Conservation (phyloP, 1,284 basidiomycete species). For the Malassezia dermatis region DNA sequence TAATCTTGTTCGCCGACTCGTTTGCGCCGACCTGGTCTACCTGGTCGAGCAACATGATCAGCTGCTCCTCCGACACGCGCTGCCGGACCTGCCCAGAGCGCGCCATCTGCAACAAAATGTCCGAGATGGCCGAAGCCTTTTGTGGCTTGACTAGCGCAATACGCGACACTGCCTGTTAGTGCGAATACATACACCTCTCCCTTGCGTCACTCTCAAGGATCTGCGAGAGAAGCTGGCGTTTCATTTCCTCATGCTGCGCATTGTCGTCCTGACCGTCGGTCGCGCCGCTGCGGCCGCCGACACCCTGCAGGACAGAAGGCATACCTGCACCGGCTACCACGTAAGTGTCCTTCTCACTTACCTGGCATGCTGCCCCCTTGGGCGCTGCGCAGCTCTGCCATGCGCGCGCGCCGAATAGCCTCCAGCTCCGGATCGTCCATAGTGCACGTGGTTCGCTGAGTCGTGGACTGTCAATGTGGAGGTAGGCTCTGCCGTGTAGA, state of each 20-base stretch:
- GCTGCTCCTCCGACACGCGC: slow-evolving; percentile 71
- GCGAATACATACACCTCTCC: slow-evolving; percentile 69
- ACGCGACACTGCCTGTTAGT: slow-evolving; percentile 60
- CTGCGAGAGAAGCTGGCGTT: slow-evolving; percentile 67
- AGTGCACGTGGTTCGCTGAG: slow-evolving; percentile 5
- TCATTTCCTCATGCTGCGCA: slow-evolving; percentile 49
- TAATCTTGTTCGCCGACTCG: slow-evolving; percentile 32
- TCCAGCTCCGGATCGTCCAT: slow-evolving; percentile 48
- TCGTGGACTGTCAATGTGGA: slow-evolving; percentile 3
- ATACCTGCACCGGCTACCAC: background rate
- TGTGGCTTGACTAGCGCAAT: slow-evolving; percentile 86
- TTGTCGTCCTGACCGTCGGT: slow-evolving; percentile 48
- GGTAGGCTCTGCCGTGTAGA: background rate
- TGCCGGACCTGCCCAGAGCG: slow-evolving; percentile 81
- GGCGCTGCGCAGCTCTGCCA: slow-evolving; percentile 37
- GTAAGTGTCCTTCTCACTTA: background rate
- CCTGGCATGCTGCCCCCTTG: background rate
- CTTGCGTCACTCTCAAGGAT: slow-evolving; percentile 75
- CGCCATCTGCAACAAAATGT: slow-evolving; percentile 75
- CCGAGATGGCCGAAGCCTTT: slow-evolving; percentile 74
- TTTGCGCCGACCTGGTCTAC: slow-evolving; percentile 52
- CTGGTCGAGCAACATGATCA: slow-evolving; percentile 86
- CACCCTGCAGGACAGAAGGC: background rate
- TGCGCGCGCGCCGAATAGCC: slow-evolving; percentile 44
- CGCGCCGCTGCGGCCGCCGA: slow-evolving; percentile 36